Evolutionary conservation across 2,329 filamentous ascomycete genomes (phyloP), one percentile per base, ranked within the genome.

Genomic region (Fusarium heterosporum): DNA sequence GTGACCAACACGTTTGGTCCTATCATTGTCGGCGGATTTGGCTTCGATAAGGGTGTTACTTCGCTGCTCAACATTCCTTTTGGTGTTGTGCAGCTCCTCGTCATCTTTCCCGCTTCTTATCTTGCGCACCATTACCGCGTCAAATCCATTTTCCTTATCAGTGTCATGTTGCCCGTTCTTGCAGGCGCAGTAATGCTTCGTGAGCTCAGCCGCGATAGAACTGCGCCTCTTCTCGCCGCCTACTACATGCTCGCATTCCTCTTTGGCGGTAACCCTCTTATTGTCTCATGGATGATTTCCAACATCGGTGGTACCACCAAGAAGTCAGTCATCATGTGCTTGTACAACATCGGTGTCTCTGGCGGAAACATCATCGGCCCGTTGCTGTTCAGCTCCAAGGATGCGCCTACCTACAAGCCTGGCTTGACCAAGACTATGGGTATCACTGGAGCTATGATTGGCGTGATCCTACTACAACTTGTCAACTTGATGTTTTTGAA

Each of bases 231-330:
- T 3, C 79, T 91, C 4, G 83, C 81, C 0, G 88, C 84, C 0
- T 91, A 90, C 74, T 91, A 91, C 68, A 79, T 91, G 3, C 81
- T 90, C 1, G 85, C 87, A 0, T 91, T 90, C 74, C 78, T 91
- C 10, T 91, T 88, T 62, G 87, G 87, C 2, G 86, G 84, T 2
- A 90, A 89, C 68, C 89, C 89, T 0, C 78, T 92, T 11, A 85
- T 90, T 26, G 85, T 91, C 0, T 84, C 86, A 0, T 92, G 89
- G 89, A 88, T 91, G 57, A 83, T 91, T 8, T 87, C 85, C 9
- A 92, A 92, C 74, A 90, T 88, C 0, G 89, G 82, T 0, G 90
- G 89, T 8, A 86, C 84, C 16, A 90, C 89, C 4, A 91, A 92
- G 76, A 89, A 89, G 72, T 87, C 87, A 0, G 81, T 86, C 47